phyloP scores from a whole-genome alignment of 2,329 filamentous ascomycete species.

The Calonectria henricotiae region DNA sequence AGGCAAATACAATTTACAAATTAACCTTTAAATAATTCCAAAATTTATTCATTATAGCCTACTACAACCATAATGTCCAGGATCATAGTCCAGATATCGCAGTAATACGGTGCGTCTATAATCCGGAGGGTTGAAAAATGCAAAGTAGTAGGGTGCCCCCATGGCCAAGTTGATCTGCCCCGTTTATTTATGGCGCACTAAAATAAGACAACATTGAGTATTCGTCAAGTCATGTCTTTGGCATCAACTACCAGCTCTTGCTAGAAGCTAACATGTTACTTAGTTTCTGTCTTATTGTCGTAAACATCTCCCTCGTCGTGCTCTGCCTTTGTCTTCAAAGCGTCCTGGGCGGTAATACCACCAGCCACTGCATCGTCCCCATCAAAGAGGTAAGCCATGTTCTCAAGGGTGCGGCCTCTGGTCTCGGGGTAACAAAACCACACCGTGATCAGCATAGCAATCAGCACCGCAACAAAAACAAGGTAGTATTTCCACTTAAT shows the following conservation, averaged over 20 bases:
- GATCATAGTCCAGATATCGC: too few relatives aligned
- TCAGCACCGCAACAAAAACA: constrained; percentile 37
- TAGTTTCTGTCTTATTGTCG: neutral
- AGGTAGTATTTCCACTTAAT: constrained; percentile 45
- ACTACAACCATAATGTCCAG: too few relatives aligned
- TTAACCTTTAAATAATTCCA: too few relatives aligned
- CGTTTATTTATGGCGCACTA: too few relatives aligned
- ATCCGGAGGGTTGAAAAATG: too few relatives aligned
- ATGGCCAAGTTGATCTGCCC: too few relatives aligned
- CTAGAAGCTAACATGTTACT: neutral
- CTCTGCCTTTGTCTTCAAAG: constrained; percentile 21
- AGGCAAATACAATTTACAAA: too few relatives aligned
- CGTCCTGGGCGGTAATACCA: constrained; percentile 21
- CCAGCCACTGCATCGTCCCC: constrained; percentile 26
- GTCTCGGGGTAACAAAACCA: constrained; percentile 40
- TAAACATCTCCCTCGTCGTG: constrained; percentile 20
- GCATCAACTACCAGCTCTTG: neutral
- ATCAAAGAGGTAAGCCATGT: constrained; percentile 43
- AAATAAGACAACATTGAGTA: neutral
- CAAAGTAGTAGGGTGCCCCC: too few relatives aligned
- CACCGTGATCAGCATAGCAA: constrained; percentile 30
- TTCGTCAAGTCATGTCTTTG: neutral
- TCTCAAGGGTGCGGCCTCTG: constrained; percentile 44
- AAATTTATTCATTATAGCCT: too few relatives aligned
- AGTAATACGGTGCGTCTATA: too few relatives aligned